These are phyloP conservation scores for Styphnolobium japonicum DNA, from an alignment of 306 rosid genomes.

Conservation along the genomic window DNA sequence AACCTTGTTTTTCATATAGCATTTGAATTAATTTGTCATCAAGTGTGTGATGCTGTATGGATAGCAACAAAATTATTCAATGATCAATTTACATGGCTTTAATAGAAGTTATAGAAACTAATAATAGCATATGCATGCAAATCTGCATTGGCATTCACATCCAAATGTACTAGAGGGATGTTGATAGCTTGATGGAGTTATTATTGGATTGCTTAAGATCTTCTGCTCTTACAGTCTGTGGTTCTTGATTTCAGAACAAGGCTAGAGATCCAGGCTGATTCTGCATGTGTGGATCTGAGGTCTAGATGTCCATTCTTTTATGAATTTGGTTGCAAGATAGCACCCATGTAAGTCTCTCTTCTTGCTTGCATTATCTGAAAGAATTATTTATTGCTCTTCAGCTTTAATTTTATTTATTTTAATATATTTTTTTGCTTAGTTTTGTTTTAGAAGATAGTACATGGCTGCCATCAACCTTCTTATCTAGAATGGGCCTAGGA, in stretches of 20 bases:
- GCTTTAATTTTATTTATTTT: background rate
- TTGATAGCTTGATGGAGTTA: background rate
- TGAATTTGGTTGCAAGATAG: conserved; percentile 97
- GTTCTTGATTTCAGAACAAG: conserved; percentile 62
- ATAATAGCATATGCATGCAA: background rate
- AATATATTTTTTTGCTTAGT: background rate
- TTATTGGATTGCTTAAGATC: conserved; percentile 3
- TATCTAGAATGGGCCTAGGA: conserved; percentile 10
- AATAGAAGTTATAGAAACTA: background rate
- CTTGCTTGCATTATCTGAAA: background rate
- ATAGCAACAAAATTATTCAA: background rate
- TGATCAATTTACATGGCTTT: background rate
- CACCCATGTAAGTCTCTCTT: conserved; percentile 69
- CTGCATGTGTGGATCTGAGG: conserved; percentile 73
- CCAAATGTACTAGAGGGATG: background rate
- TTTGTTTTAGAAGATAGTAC: conserved; percentile 17
- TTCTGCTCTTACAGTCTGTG: conserved; percentile 26
- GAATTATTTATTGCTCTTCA: background rate
- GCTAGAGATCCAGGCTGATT: conserved; percentile 89
- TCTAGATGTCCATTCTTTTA: conserved; percentile 81
- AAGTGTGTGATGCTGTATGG: conserved; percentile 16
- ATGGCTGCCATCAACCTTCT: conserved; percentile 2
- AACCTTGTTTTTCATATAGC: background rate
- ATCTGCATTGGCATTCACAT: conserved; percentile 6
- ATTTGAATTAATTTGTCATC: background rate